Conservation (phyloP, 2,329 filamentous ascomycete genomes). For the Chrysosporium queenslandicum region DNA sequence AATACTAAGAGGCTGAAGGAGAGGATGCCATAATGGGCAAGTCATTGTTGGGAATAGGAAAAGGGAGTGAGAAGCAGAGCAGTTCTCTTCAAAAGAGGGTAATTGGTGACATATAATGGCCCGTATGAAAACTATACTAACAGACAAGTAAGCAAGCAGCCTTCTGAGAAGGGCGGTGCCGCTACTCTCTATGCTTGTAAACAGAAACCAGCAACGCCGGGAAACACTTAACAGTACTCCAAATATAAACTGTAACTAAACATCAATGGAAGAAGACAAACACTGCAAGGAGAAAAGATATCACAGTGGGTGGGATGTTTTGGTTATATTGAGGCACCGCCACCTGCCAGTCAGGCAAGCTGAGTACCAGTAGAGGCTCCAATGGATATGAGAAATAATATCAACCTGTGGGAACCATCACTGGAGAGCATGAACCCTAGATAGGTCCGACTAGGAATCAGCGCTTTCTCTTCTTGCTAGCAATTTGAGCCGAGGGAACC, state of each 20-base stretch:
- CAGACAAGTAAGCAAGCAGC: not conserved
- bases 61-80: not conserved
- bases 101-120: not conserved
- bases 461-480: slow-evolving; percentile 63
- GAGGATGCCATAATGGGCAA: not conserved
- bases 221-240: slow-evolving; percentile 6
- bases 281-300: not conserved
- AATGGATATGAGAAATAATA: not conserved
- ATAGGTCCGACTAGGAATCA: slow-evolving; percentile 25
- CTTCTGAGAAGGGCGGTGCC: not conserved
- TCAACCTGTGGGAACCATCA: not conserved
- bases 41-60: not conserved
- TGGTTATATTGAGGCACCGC: not conserved
- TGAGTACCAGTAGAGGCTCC: not conserved
- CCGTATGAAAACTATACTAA: not conserved
- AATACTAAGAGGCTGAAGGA: not conserved
- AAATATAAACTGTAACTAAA: slow-evolving; percentile 6
- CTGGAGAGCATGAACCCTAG: not conserved
- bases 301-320: not conserved
- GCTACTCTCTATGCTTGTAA: slow-evolving; percentile 4
- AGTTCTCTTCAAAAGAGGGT: not conserved
- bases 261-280: not conserved
- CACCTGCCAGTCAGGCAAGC: not conserved
- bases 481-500: slow-evolving; percentile 28
- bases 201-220: not conserved